Conservation (phyloP, 805 yeast species). For the Lachancea fermentati region DNA sequence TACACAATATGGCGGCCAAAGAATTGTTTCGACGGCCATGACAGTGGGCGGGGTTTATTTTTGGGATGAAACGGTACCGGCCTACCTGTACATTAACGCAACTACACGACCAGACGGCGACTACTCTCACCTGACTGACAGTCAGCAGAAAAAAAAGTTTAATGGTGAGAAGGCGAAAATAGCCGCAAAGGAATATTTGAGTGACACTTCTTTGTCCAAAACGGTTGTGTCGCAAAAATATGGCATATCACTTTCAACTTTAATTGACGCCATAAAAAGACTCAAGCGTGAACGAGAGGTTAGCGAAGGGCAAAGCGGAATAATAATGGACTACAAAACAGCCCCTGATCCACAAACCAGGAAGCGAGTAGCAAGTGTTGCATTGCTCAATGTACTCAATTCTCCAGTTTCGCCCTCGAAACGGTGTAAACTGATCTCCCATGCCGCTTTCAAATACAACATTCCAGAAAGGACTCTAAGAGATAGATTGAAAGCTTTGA, state of each 20-base stretch:
- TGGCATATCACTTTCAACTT: slow-evolving; percentile 7
- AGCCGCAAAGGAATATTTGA: slow-evolving; percentile 7
- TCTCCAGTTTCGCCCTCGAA: slow-evolving; percentile 8
- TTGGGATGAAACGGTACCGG: slow-evolving; percentile 5
- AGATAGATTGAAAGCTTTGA: slow-evolving; percentile 5
- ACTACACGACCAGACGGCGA: slow-evolving; percentile 7
- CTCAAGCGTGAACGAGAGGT: slow-evolving; percentile 7
- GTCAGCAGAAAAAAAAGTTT: slow-evolving; percentile 6
- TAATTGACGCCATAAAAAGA: slow-evolving; percentile 7
- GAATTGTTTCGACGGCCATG: slow-evolving; percentile 1
- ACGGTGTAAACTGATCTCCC: slow-evolving; percentile 5
- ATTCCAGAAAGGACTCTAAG: slow-evolving; percentile 9
- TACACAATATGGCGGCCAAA: background rate
- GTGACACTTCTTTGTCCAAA: slow-evolving; percentile 3
- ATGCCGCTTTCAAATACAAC: slow-evolving; percentile 7
- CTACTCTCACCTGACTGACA: slow-evolving; percentile 7
- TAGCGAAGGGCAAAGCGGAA: slow-evolving; percentile 1
- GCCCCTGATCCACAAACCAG: slow-evolving; percentile 3
- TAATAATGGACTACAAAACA: slow-evolving; percentile 3
- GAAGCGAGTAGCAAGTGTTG: slow-evolving; percentile 9
- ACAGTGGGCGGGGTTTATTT: background rate
- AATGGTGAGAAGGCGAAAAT: slow-evolving; percentile 9
- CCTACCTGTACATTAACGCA: slow-evolving; percentile 5
- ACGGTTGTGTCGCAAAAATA: slow-evolving; percentile 4
- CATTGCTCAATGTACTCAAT: slow-evolving; percentile 7